These are phyloP conservation scores for Borealophlyctis nickersoniae DNA, from an alignment of 192 early-diverging fungal species.

Conservation along the genomic window DNA sequence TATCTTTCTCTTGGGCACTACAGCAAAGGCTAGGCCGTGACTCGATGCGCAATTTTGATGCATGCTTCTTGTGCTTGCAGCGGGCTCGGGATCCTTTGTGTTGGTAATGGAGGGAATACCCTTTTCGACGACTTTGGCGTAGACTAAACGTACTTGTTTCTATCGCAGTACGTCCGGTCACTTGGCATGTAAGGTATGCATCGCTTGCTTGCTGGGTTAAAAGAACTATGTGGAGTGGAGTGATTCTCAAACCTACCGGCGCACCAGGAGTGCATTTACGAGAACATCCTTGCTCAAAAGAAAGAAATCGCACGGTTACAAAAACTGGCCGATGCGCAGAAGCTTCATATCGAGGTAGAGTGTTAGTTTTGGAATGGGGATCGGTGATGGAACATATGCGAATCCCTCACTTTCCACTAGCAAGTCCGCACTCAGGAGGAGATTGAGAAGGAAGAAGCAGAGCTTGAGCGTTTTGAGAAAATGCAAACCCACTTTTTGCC, in stretches of 20 bases:
- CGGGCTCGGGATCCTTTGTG: conserved; percentile 67
- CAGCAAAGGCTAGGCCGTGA: conserved; percentile 81
- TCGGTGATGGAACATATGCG: too few species aligned
- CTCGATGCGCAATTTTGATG: conserved; percentile 77
- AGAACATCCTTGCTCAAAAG: conserved; percentile 82
- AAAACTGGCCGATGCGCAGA: conserved; percentile 39
- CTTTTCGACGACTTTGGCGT: too few species aligned
- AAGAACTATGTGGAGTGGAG: too few species aligned
- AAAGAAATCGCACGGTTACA: conserved; percentile 66
- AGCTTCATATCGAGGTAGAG: too few species aligned
- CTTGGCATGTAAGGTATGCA: conserved; percentile 65
- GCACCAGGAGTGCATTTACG: conserved; percentile 73
- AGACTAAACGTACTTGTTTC: conserved; percentile 14
- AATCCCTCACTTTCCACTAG: too few species aligned
- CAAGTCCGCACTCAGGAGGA: conserved; percentile 16
- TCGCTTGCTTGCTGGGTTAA: too few species aligned
- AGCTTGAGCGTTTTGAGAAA: conserved; percentile 62
- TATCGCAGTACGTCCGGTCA: conserved; percentile 59
- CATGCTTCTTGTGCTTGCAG: conserved; percentile 85
- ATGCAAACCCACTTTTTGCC: conserved; percentile 51
- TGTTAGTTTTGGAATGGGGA: too few species aligned
- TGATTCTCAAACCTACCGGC: too few species aligned
- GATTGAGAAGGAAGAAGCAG: conserved; percentile 39
- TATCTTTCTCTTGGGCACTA: too few species aligned
- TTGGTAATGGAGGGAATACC: conserved; percentile 46